A percentile compares a stretch with the other conserved stretches of the same genome.
Evolutionary conservation across 2,329 filamentous ascomycete species (phyloP).

Genomic region (Epichloe brachyelytri): DNA sequence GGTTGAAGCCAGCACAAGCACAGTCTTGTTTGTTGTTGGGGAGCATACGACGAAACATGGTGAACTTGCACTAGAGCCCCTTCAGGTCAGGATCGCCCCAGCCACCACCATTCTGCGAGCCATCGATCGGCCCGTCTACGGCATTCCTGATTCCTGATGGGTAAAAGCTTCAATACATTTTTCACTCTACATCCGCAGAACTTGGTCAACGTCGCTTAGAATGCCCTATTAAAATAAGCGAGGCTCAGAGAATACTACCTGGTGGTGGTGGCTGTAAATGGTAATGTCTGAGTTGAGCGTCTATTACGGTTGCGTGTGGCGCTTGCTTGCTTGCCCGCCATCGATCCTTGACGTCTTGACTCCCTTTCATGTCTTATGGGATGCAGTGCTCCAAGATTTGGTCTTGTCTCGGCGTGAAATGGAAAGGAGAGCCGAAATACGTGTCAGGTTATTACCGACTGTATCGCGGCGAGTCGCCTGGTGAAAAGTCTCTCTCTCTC

Average conservation of each 20-base stretch:
- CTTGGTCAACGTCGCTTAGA: too few species aligned
- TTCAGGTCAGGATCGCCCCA: neutral
- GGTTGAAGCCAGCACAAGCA: neutral
- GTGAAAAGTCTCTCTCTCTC: too few species aligned
- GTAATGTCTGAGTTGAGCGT: neutral
- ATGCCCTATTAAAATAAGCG: neutral
- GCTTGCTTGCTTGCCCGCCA: neutral
- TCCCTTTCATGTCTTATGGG: neutral
- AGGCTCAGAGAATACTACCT: too few species aligned
- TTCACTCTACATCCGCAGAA: too few species aligned
- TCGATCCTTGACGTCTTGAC: too few species aligned
- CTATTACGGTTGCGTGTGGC: neutral
- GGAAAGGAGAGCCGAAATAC: neutral
- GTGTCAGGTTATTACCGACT: neutral
- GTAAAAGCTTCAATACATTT: neutral
- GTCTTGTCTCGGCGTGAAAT: neutral
- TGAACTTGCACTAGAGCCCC: neutral
- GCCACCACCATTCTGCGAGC: neutral
- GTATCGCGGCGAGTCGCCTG: too few species aligned
- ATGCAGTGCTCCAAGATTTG: neutral
- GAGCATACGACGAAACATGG: neutral
- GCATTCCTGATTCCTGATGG: slow-evolving; percentile 2
- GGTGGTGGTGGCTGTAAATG: neutral
- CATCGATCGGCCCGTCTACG: neutral
- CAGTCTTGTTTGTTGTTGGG: too few species aligned